Evolutionary conservation across 257 asterid genomes (phyloP), one percentile per base, ranked within the genome.

Genomic region (Primulina huaijiensis): DNA sequence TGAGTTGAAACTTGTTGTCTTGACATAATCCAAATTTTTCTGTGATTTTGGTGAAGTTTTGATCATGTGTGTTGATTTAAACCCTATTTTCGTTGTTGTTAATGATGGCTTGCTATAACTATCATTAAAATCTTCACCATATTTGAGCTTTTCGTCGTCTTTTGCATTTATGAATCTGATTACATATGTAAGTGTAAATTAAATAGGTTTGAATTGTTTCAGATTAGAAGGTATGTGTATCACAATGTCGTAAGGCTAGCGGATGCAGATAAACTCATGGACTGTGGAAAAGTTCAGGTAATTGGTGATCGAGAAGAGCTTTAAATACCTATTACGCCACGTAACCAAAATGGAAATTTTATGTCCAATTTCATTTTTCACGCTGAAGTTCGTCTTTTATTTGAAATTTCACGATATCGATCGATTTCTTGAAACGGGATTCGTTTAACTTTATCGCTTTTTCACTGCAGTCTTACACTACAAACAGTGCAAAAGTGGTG

Each of bases 181-280:
- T 50, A 50, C 20, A 1, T 14, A 0, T 11, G 11, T 2, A 1
- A 46, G 55, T 14, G 3, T 10, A 40, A 40, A 40, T 40, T 11
- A 11, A 12, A 46, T 46, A 19, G 5, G 21, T 50, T 50, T 16
- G 57, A 50, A 50, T 14, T 7, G 31, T 64, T 75, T 37, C 81
- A 83, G 85, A 73, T 83, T 23, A 71, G 88, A 31, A 76, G 84
- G 56, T 89, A 89, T 70, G 85, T 92, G 58, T 89, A 89, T 62
- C 87, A 80, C 59, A 92, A 88, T 68, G 98, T 92, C 14, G 38
- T 87, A n/a, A 78, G 94, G 78, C 78, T 88, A 2, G 79, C 27
- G 5, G 85, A 83, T 69, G 86, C 83, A 3, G 84, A 76, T 62
- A 77, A 81, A 72, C 67, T 82, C 63, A 73, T 50, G 57, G 57